These are phyloP conservation scores for Cordyceps cateniannulata DNA, from an alignment of 2,329 filamentous ascomycete genomes.

Conservation along the genomic window DNA sequence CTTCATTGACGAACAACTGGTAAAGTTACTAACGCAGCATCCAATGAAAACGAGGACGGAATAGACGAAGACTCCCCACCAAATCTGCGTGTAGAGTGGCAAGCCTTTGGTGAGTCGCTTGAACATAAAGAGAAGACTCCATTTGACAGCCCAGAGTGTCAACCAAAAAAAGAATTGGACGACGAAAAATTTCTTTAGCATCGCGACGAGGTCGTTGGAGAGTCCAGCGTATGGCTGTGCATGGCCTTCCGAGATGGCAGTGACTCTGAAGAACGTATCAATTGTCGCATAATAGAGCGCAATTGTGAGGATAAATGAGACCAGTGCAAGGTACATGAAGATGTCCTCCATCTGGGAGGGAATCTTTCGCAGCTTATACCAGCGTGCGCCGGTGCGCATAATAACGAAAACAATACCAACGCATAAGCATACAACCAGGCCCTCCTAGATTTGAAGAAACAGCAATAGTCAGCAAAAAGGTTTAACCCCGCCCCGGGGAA, in stretches of 20 bases:
- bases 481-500: too few relatives aligned
- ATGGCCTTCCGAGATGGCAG: conserved; percentile 6
- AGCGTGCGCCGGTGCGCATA: conserved; percentile 15
- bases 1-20: conserved; percentile 17
- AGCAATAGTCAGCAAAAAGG: neutral
- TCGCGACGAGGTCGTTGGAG: conserved; percentile 9
- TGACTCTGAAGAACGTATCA: conserved; percentile 15
- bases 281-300: conserved; percentile 16
- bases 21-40: conserved; percentile 18
- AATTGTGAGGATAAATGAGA: conserved; percentile 15
- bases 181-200: conserved; percentile 18
- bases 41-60: conserved; percentile 18
- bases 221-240: conserved; percentile 13
- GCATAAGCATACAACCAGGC: conserved; percentile 14
- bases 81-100: conserved; percentile 15
- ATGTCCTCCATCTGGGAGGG: conserved; percentile 15
- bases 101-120: conserved; percentile 15
- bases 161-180: conserved; percentile 20
- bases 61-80: conserved; percentile 17
- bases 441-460: neutral
- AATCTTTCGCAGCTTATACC: conserved; percentile 15
- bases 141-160: conserved; percentile 19
- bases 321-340: conserved; percentile 16
- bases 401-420: conserved; percentile 14
- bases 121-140: conserved; percentile 19